phyloP scores from a whole-genome alignment of 169 alveolate species.

The Cryptosporidium sp. region DNA sequence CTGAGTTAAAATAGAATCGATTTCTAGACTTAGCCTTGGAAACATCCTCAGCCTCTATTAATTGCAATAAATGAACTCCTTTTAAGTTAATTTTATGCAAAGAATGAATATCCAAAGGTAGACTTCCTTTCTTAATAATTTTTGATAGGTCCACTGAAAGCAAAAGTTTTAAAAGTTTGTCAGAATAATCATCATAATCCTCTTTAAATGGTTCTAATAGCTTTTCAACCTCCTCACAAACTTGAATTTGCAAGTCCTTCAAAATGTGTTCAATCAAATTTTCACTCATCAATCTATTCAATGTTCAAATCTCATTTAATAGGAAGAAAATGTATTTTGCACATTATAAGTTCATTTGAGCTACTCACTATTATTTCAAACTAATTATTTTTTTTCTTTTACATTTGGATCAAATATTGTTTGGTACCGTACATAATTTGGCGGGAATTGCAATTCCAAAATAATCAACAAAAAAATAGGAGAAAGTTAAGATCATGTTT shows the following conservation, averaged over 20 bases:
- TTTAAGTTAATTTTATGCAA: slow-evolving; percentile 19
- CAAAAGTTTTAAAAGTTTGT: slow-evolving; percentile 17
- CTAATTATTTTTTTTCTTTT: neutral
- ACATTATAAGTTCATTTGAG: neutral
- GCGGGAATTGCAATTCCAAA: neutral
- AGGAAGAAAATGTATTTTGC: neutral
- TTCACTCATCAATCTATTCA: neutral
- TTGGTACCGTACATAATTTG: neutral
- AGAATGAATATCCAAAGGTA: slow-evolving; percentile 39
- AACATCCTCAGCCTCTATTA: slow-evolving; percentile 69
- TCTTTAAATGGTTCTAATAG: slow-evolving; percentile 1
- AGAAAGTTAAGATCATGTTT: neutral
- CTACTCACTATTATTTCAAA: neutral
- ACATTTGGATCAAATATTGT: neutral
- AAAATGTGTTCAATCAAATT: slow-evolving; percentile 6
- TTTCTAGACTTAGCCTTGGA: slow-evolving; percentile 2
- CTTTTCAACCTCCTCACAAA: slow-evolving; percentile 12
- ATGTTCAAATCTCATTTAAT: too few species aligned
- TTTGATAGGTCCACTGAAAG: slow-evolving; percentile 12
- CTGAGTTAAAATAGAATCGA: slow-evolving; percentile 36
- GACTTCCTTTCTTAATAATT: slow-evolving; percentile 53
- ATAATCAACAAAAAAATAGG: neutral
- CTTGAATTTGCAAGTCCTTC: slow-evolving; percentile 19
- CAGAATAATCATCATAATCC: slow-evolving; percentile 14
- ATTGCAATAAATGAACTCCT: slow-evolving; percentile 57